A percentile compares a stretch with the other conserved stretches of the same genome.
phyloP scores from a whole-genome alignment of 805 yeast genomes.

The Starmerella riodocensis region DNA sequence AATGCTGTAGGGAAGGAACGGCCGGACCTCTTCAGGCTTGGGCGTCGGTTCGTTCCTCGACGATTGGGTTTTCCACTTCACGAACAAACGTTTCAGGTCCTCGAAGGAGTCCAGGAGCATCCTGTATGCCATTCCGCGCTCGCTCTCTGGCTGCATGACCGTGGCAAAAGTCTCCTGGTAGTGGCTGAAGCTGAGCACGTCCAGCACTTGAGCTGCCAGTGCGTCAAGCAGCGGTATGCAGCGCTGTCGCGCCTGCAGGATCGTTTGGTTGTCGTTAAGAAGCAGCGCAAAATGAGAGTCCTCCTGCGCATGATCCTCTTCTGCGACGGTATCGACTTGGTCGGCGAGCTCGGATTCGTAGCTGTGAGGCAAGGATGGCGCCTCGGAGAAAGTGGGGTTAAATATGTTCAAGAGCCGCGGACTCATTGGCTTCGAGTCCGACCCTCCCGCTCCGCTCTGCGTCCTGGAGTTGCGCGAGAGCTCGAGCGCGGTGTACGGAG shows the following conservation, averaged over 20 bases:
- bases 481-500: conserved; percentile 6
- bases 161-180: conserved; percentile 62
- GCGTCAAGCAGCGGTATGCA: conserved; percentile 62
- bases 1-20: conserved; percentile 15
- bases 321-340: conserved; percentile 10
- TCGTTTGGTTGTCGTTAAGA: conserved; percentile 12
- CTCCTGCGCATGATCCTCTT: background rate
- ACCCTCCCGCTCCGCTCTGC: background rate
- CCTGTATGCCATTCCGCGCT: conserved; percentile 45
- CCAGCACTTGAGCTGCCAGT: conserved; percentile 63
- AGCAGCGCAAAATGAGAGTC: conserved; percentile 2
- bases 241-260: conserved; percentile 15
- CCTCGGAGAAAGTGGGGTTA: conserved; percentile 4
- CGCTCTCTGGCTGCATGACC: conserved; percentile 53
- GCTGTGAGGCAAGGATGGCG: conserved; percentile 1
- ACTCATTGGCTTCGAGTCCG: background rate
- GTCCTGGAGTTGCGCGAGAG: background rate
- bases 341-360: conserved; percentile 13
- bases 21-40: conserved; percentile 13
- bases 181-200: conserved; percentile 52
- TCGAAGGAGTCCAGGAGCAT: conserved; percentile 65
- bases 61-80: conserved; percentile 9
- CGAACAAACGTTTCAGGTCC: conserved; percentile 56
- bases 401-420: background rate
- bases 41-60: conserved; percentile 11